phyloP scores from a whole-genome alignment of 495 filamentous ascomycete species.

The Choiromyces venosus region DNA sequence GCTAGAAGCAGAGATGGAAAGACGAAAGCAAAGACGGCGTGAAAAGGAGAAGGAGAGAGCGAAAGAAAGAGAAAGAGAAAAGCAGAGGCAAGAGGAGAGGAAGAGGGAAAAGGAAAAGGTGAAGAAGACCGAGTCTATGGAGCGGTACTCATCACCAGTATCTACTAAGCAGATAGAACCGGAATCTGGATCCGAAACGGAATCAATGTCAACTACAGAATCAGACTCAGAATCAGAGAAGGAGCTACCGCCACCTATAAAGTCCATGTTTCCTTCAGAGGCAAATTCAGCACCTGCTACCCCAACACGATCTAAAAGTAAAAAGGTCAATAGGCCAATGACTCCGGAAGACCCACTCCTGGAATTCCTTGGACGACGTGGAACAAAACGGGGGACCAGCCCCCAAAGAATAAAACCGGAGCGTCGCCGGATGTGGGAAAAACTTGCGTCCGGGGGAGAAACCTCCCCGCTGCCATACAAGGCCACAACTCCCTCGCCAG shows the following conservation, averaged over 20 bases:
- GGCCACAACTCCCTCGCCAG: conserved; percentile 29
- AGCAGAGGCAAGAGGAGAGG: conserved; percentile 32
- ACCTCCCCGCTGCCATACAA: neutral
- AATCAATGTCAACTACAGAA: conserved; percentile 20
- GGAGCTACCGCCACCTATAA: neutral
- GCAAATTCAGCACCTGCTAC: neutral
- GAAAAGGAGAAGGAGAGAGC: conserved; percentile 34
- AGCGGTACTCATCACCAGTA: conserved; percentile 22
- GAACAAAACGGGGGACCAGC: conserved; percentile 30
- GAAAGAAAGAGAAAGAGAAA: conserved; percentile 32
- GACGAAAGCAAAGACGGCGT: conserved; percentile 28
- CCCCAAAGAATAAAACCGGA: conserved; percentile 13
- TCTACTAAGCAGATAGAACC: conserved; percentile 15
- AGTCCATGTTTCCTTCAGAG: neutral
- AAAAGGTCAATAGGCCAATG: conserved; percentile 16
- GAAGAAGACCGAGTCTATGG: conserved; percentile 26
- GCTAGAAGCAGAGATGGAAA: conserved; percentile 32
- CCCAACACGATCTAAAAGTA: conserved; percentile 17
- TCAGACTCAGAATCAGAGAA: conserved; percentile 22
- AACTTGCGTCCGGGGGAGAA: neutral
- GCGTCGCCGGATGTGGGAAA: conserved; percentile 1
- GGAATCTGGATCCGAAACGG: conserved; percentile 20
- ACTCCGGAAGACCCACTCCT: conserved; percentile 33
- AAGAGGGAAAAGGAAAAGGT: conserved; percentile 34
- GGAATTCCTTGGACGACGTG: conserved; percentile 27